A percentile compares a stretch with the other conserved stretches of the same genome.
These are phyloP conservation scores for Fusarium fracticaudum DNA, from an alignment of 2,329 filamentous ascomycete genomes.

Conservation along the genomic window DNA sequence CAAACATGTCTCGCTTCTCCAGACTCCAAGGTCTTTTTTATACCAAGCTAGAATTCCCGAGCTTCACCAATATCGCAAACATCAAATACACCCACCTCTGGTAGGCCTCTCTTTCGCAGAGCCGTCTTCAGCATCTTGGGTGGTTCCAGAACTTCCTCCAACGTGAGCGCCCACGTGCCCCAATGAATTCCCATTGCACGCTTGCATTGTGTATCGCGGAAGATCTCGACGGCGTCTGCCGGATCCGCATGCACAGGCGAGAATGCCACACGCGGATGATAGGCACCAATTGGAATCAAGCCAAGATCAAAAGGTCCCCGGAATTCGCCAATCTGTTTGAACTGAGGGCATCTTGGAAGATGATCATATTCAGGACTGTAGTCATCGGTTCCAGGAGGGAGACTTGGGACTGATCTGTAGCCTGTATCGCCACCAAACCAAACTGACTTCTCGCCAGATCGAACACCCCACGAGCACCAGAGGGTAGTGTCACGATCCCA, in stretches of 20 bases:
- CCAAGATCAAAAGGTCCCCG: conserved; percentile 91
- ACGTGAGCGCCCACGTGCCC: conserved; percentile 88
- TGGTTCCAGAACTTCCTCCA: conserved; percentile 87
- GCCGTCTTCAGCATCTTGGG: conserved; percentile 77
- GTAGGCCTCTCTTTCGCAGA: conserved; percentile 71
- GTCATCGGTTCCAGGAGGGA: conserved; percentile 72
- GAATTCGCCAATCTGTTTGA: conserved; percentile 81
- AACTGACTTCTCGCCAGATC: conserved; percentile 78
- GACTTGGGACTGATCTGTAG: conserved; percentile 78
- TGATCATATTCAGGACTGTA: conserved; percentile 73
- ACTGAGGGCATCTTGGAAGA: conserved; percentile 81
- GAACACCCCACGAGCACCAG: conserved; percentile 88
- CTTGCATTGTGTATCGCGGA: conserved; percentile 81
- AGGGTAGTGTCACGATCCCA: conserved; percentile 81
- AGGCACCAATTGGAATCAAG: conserved; percentile 92
- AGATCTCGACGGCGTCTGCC: conserved; percentile 88
- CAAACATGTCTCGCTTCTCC: conserved; percentile 3
- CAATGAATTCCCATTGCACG: conserved; percentile 89
- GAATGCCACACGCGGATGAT: conserved; percentile 77
- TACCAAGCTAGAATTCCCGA: conserved; percentile 68
- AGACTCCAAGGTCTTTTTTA: background rate
- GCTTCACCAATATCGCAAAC: conserved; percentile 87
- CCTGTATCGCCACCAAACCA: conserved; percentile 94
- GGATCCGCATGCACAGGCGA: conserved; percentile 88
- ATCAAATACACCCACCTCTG: conserved; percentile 80